Percentiles rank a stretch among this genome's conserved stretches.
These are phyloP conservation scores for Dendrothele bispora DNA, from an alignment of 768 basidiomycete genomes.

Conservation along the genomic window DNA sequence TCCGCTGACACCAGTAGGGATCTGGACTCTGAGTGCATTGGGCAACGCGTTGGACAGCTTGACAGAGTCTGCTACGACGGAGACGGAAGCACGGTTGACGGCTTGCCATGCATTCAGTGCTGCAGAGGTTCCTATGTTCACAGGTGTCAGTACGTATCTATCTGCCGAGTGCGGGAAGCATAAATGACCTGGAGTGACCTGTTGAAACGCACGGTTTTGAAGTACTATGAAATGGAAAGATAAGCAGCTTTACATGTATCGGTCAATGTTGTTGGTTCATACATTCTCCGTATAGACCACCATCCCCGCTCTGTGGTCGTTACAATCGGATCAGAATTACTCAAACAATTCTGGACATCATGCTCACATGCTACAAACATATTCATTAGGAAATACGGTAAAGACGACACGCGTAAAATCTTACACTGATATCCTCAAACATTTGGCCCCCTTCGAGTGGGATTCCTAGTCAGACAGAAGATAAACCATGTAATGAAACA, in stretches of 20 bases:
- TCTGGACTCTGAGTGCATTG: slow-evolving; percentile 53
- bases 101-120: slow-evolving; percentile 55
- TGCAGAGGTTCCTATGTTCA: slow-evolving; percentile 41
- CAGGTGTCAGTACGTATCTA: not conserved
- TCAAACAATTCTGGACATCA: too few species aligned
- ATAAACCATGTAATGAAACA: not conserved
- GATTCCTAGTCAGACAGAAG: too few species aligned
- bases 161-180: not conserved
- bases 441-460: slow-evolving; percentile 62
- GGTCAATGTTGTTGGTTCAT: too few species aligned
- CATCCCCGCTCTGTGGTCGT: slow-evolving; percentile 66
- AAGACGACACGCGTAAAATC: slow-evolving; percentile 25
- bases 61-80: slow-evolving; percentile 48
- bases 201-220: slow-evolving; percentile 70
- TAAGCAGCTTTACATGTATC: too few species aligned
- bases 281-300: slow-evolving; percentile 67
- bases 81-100: slow-evolving; percentile 42
- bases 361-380: slow-evolving; percentile 39
- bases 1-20: slow-evolving; percentile 40
- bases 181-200: slow-evolving; percentile 55
- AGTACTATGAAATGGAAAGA: slow-evolving; percentile 51
- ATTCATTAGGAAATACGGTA: not conserved
- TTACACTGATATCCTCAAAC: slow-evolving; percentile 71
- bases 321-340: too few species aligned
- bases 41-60: slow-evolving; percentile 61